Evolutionary conservation across 805 yeast species (phyloP).

Genomic region (Kuraishia ogatae): DNA sequence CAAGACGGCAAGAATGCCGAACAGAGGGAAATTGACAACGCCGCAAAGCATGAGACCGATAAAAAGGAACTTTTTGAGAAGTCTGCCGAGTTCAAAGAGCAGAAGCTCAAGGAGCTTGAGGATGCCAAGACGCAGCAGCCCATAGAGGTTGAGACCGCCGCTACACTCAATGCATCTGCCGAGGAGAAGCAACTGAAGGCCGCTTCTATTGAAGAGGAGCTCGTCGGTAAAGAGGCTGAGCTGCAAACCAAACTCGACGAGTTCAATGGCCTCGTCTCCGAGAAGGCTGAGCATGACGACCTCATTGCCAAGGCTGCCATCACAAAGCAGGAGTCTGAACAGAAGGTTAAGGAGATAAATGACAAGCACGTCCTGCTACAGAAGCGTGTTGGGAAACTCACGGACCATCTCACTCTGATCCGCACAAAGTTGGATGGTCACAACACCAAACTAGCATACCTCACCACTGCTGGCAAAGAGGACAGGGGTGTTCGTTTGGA

Average conservation of each 20-base stretch:
- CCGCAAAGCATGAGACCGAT: constrained; percentile 34
- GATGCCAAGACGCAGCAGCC: constrained; percentile 19
- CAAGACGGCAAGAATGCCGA: constrained; percentile 35
- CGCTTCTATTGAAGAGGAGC: constrained; percentile 25
- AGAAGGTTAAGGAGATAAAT: constrained; percentile 22
- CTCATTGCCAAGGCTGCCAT: constrained; percentile 15
- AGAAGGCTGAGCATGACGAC: constrained; percentile 29
- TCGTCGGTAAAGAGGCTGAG: constrained; percentile 32
- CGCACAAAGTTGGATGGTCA: constrained; percentile 34
- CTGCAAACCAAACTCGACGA: constrained; percentile 13
- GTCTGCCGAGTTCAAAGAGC: constrained; percentile 34
- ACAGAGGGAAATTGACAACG: constrained; percentile 37
- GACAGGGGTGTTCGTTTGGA: constrained; percentile 25
- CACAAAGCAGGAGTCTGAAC: constrained; percentile 32
- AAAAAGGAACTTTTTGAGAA: constrained; percentile 32
- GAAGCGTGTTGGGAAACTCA: constrained; percentile 28
- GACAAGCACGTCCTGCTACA: constrained; percentile 27
- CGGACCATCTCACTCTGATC: constrained; percentile 34
- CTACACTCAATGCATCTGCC: constrained; percentile 30
- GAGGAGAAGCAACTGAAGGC: constrained; percentile 28
- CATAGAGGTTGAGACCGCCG: constrained; percentile 18
- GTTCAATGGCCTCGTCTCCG: constrained; percentile 31
- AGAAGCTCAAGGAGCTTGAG: constrained; percentile 17
- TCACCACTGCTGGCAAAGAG: constrained; percentile 29
- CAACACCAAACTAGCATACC: constrained; percentile 29